Conservation (phyloP, 352 stramenopile genomes). For the Phytophthora cryptogea region DNA sequence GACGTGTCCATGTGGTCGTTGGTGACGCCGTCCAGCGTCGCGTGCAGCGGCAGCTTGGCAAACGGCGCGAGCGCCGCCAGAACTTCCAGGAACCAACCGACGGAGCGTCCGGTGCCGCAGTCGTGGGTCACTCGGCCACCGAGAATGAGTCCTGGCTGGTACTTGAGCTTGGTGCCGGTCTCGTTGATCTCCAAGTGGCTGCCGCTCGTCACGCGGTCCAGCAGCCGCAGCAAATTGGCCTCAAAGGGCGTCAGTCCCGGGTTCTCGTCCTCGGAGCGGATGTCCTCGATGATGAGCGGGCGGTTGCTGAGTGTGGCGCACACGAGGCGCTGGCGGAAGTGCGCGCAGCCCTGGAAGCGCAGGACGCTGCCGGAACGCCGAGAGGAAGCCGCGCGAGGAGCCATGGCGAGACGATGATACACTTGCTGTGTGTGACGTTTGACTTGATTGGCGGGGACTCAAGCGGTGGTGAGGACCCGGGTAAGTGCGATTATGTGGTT, state of each 20-base stretch:
- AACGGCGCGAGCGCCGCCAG: conserved; percentile 97
- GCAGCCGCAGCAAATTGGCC: conserved; percentile 95
- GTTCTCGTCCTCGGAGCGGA: conserved; percentile 94
- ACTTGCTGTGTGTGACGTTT: background rate
- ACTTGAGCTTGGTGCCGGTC: conserved; percentile 97
- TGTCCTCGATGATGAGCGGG: conserved; percentile 95
- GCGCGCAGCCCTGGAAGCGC: conserved; percentile 78
- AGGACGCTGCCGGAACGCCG: conserved; percentile 41
- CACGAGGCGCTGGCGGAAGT: conserved; percentile 95
- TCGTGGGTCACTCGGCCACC: conserved; percentile 96
- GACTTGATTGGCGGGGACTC: conserved; percentile 4
- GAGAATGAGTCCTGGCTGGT: conserved; percentile 95
- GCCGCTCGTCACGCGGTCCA: conserved; percentile 98
- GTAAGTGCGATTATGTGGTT: background rate
- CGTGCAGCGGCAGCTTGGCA: conserved; percentile 94
- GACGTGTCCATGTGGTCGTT: conserved; percentile 92
- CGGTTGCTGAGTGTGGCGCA: conserved; percentile 92
- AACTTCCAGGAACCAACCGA: conserved; percentile 99
- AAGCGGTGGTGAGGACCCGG: no score
- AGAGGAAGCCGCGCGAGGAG: conserved; percentile 18
- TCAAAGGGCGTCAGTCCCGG: conserved; percentile 96
- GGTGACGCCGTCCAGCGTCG: conserved; percentile 96
- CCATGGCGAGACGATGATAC: conserved; percentile 3
- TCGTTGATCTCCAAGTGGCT: conserved; percentile 99
- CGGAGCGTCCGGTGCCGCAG: conserved; percentile 89